Evolutionary conservation across 352 stramenopile species (phyloP).

Genomic region (Thraustochytrium aureum): DNA sequence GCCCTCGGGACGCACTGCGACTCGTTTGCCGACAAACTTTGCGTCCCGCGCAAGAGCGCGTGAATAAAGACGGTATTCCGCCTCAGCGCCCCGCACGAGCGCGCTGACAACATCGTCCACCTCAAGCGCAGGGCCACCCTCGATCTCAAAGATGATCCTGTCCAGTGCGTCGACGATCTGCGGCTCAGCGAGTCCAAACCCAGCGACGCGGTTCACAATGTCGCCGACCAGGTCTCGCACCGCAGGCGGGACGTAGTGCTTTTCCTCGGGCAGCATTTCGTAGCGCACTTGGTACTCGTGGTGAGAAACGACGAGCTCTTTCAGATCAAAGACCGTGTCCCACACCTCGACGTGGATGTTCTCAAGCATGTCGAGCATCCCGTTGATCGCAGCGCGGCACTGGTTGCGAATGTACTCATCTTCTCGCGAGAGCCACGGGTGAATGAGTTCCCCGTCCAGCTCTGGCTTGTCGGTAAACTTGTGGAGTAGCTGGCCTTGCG

Average conservation of each 20-base stretch:
- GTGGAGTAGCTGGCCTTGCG: background rate
- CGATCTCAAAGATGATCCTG: background rate
- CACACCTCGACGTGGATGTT: slow-evolving; percentile 32
- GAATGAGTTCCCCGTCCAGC: slow-evolving; percentile 18
- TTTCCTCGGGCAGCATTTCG: background rate
- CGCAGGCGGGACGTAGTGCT: slow-evolving; percentile 1
- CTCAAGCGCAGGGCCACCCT: slow-evolving; percentile 30
- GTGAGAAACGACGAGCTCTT: slow-evolving; percentile 32
- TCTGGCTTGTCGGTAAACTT: slow-evolving; percentile 29
- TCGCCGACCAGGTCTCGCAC: slow-evolving; percentile 35
- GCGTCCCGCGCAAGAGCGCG: background rate
- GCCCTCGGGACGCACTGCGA: background rate
- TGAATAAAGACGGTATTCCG: background rate
- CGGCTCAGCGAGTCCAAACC: slow-evolving; percentile 27
- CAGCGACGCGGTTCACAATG: slow-evolving; percentile 30
- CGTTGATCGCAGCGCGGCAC: slow-evolving; percentile 8
- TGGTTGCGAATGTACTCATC: slow-evolving; percentile 48
- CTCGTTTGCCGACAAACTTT: background rate
- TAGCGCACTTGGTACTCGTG: slow-evolving; percentile 29
- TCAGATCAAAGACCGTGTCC: slow-evolving; percentile 27
- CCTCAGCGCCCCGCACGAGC: background rate
- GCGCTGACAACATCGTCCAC: background rate
- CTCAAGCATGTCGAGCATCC: slow-evolving; percentile 24
- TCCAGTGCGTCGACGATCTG: slow-evolving; percentile 25
- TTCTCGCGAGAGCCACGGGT: slow-evolving; percentile 36